Evolutionary conservation across 78 protist species (phyloP), one percentile per base, ranked within the genome.

Genomic region (Dictyostelium intermedium): DNA sequence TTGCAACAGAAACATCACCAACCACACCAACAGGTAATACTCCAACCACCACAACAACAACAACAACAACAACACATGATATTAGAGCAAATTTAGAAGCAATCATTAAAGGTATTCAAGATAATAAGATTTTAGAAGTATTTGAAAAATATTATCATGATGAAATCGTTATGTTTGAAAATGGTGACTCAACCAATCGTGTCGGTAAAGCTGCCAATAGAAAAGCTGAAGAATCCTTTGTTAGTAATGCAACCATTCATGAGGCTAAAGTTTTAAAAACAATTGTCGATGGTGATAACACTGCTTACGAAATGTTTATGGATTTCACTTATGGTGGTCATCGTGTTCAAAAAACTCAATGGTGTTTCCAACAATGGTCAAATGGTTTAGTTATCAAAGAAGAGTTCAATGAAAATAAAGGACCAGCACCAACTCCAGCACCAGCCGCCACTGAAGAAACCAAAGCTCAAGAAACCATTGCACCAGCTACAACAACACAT

Each of bases 341-440:
- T 8, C 23, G 34, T 56, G 53, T 60, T 1, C 37, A 30, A 25
- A 60, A 30, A 53, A 82, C 32, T 82, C 72, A 82, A 82, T 82
- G 85, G 85, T 25, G 25, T 14, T 60, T 82, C 74, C 85, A 82
- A 82, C 41, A 82, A 34, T 82, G 85, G 85, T 53, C 60, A 47
- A 60, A 82, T 82, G 85, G 85, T 27, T 41, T 56, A 20, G 63
- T 82, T 1, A 53, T 82, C 13, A 82, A 60, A 82, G 85, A 82
- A 80, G 84, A 80, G 30, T 80, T 80, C n/a, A 50, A 50, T 50
- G 61, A 50, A 50, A 50, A 50, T 50, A 50, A 50, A 50, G 61
- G 61, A 16, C 61, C 61, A 50, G 61, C 61, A 50, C 61, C 61
- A 50, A 16, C 61, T 2, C 10, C 53, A 45, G 53, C 53, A 45